phyloP scores from a whole-genome alignment of 1,139 yeast genomes.

The Suhomyces chickasaworum region DNA sequence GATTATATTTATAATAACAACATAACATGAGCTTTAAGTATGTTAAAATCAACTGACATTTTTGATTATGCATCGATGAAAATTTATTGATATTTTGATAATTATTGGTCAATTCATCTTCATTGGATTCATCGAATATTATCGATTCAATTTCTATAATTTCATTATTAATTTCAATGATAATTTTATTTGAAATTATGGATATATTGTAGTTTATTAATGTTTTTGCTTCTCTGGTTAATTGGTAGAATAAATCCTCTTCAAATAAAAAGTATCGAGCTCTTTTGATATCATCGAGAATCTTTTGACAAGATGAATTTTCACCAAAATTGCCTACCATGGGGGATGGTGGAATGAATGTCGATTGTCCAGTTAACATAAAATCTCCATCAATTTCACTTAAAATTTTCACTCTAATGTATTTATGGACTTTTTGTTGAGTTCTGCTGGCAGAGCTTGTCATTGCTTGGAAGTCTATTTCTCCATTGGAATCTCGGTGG shows the following conservation, averaged over 20 bases:
- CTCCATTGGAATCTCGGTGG: slow-evolving; percentile 41
- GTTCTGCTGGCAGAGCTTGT: slow-evolving; percentile 22
- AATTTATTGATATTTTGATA: slow-evolving; percentile 35
- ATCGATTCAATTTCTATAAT: slow-evolving; percentile 70
- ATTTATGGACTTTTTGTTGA: slow-evolving; percentile 37
- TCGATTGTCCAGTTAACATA: slow-evolving; percentile 51
- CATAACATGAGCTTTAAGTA: slow-evolving; percentile 63
- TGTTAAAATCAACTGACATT: slow-evolving; percentile 55
- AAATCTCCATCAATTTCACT: slow-evolving; percentile 56
- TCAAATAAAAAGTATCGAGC: slow-evolving; percentile 80
- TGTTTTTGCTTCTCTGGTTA: slow-evolving; percentile 73
- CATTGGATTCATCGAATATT: slow-evolving; percentile 48
- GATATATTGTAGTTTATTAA: slow-evolving; percentile 74
- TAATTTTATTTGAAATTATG: slow-evolving; percentile 63
- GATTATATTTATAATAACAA: slow-evolving; percentile 55
- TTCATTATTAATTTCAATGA: slow-evolving; percentile 65
- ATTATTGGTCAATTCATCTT: slow-evolving; percentile 37
- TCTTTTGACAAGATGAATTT: slow-evolving; percentile 29
- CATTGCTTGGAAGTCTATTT: slow-evolving; percentile 36
- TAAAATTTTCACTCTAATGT: slow-evolving; percentile 55
- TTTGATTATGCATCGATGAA: slow-evolving; percentile 37
- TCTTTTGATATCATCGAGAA: slow-evolving; percentile 55
- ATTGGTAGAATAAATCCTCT: slow-evolving; percentile 73
- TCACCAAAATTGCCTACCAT: background rate
- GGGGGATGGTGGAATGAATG: slow-evolving; percentile 26